Evolutionary conservation across 1,139 yeast genomes (phyloP).

Genomic region (Kodamaea plutei): DNA sequence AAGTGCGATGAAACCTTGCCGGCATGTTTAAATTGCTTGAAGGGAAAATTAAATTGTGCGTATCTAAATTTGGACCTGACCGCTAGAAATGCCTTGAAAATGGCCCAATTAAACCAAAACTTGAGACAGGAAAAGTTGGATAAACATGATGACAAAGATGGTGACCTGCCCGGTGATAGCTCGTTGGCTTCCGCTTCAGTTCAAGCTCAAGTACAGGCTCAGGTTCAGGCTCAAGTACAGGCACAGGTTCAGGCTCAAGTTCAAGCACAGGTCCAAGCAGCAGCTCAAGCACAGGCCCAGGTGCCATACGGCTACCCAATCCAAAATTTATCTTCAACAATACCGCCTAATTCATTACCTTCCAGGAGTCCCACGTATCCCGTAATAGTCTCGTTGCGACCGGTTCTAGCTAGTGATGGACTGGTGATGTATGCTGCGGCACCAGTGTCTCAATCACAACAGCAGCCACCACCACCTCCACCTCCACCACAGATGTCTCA

Average conservation of each 20-base stretch:
- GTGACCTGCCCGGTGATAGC: slow-evolving; percentile 2
- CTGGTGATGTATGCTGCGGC: slow-evolving; percentile 16
- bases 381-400: slow-evolving; percentile 31
- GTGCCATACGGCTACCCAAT: slow-evolving; percentile 9
- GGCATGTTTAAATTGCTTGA: slow-evolving; percentile 54
- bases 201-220: slow-evolving; percentile 7
- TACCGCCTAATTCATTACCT: slow-evolving; percentile 11
- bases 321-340: neutral
- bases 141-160: slow-evolving; percentile 7
- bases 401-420: slow-evolving; percentile 20
- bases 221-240: slow-evolving; percentile 4
- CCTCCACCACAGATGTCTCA: neutral
- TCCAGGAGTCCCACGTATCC: too few relatives aligned
- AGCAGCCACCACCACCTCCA: neutral
- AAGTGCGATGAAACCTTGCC: slow-evolving; percentile 68
- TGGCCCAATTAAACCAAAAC: slow-evolving; percentile 49
- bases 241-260: slow-evolving; percentile 6
- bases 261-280: slow-evolving; percentile 8
- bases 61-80: slow-evolving; percentile 47
- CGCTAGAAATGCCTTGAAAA: slow-evolving; percentile 47
- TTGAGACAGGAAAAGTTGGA: slow-evolving; percentile 31
- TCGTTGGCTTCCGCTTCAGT: neutral
- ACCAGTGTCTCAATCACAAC: slow-evolving; percentile 7
- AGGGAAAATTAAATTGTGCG: slow-evolving; percentile 56
- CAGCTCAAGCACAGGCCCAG: slow-evolving; percentile 7